Evolutionary conservation across 208 protist genomes (phyloP).

Genomic region (Acanthamoeba healyi): DNA sequence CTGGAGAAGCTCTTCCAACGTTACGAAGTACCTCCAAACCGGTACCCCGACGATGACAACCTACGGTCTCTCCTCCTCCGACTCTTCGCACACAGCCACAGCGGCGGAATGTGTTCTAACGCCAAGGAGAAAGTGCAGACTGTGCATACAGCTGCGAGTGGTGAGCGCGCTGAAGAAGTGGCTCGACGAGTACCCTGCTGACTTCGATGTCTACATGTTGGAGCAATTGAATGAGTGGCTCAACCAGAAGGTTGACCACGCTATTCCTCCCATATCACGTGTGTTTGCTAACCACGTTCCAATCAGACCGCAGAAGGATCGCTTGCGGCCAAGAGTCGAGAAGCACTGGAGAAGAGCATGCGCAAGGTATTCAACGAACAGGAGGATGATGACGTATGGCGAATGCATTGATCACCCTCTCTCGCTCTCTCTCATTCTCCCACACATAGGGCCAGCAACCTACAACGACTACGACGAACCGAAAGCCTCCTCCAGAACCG

Average conservation of each 20-base stretch:
- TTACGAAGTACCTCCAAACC: constrained; percentile 70
- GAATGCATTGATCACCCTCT: not conserved
- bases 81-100: not conserved
- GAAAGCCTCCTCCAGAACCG: not conserved
- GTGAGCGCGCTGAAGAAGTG: constrained; percentile 83
- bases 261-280: not conserved
- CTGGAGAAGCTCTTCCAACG: constrained; percentile 72
- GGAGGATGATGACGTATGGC: too few relatives aligned
- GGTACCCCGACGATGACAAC: not conserved
- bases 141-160: constrained; percentile 78
- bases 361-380: not conserved
- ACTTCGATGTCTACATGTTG: constrained; percentile 82
- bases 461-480: not conserved
- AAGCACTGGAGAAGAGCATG: constrained; percentile 21
- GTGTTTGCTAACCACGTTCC: not conserved
- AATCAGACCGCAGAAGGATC: not conserved
- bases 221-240: constrained; percentile 14
- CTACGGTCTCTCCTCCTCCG: constrained; percentile 25
- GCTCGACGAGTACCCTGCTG: constrained; percentile 82
- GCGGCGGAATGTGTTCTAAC: not conserved
- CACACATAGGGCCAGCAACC: not conserved
- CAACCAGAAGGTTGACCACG: not conserved
- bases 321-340: not conserved
- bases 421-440: not conserved
- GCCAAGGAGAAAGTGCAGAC: too few relatives aligned